phyloP scores from a whole-genome alignment of 768 basidiomycete species.

The Hygrophorus russula region DNA sequence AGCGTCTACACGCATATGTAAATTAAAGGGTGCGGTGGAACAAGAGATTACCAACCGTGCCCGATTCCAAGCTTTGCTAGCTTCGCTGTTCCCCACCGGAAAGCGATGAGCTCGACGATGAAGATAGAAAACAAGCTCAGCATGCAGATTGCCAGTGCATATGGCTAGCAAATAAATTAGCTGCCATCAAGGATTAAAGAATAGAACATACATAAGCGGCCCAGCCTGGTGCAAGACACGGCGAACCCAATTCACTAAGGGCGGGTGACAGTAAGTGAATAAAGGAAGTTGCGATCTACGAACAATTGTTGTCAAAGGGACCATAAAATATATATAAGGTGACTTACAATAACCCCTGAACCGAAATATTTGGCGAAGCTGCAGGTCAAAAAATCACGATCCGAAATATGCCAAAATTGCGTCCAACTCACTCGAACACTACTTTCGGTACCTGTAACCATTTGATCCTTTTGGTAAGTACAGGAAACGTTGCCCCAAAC shows the following conservation, averaged over 20 bases:
- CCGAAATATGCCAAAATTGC: not conserved
- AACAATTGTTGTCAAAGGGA: not conserved
- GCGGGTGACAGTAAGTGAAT: conserved; percentile 77
- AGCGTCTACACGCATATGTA: conserved; percentile 29
- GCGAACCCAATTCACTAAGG: conserved; percentile 53
- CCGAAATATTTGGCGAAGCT: conserved; percentile 89
- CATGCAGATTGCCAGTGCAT: conserved; percentile 72
- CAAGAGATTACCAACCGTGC: conserved; percentile 35
- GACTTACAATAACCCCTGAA: conserved; percentile 72
- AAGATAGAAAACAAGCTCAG: conserved; percentile 77
- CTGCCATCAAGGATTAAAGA: not conserved
- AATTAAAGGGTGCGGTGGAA: not conserved
- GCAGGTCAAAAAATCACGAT: conserved; percentile 7
- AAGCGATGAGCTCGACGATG: conserved; percentile 75
- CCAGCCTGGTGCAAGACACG: conserved; percentile 69
- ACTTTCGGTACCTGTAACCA: conserved; percentile 45
- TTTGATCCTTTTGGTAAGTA: conserved; percentile 41
- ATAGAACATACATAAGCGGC: conserved; percentile 46
- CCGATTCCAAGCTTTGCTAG: conserved; percentile 53
- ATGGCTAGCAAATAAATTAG: conserved; percentile 40
- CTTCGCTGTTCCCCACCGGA: conserved; percentile 74
- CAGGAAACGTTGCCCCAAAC: conserved; percentile 59
- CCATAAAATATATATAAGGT: not conserved
- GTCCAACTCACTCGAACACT: conserved; percentile 54
- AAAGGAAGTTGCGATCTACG: conserved; percentile 80